A percentile compares a stretch with the other conserved stretches of the same genome.
phyloP scores from a whole-genome alignment of 768 basidiomycete genomes.

The Russula emetica region DNA sequence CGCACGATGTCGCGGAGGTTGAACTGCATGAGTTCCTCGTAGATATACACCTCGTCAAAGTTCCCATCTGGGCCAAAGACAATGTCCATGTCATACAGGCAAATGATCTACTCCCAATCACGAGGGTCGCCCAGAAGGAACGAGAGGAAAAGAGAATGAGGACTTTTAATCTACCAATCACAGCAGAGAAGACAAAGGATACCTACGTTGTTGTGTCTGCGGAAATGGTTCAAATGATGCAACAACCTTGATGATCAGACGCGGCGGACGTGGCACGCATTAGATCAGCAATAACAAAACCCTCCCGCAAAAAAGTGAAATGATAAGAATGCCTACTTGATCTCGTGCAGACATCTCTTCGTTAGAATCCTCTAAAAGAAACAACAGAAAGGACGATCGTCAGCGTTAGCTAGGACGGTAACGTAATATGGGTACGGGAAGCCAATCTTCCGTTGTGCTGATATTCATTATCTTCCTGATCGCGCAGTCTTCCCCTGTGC shows the following conservation, averaged over 20 bases:
- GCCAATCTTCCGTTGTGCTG: conserved; percentile 89
- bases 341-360: conserved; percentile 93
- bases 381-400: too few species aligned
- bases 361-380: conserved; percentile 80
- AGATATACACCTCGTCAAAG: conserved; percentile 97
- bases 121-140: too few species aligned
- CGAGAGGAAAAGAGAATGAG: too few species aligned
- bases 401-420: too few species aligned
- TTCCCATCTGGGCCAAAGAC: conserved; percentile 87
- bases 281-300: too few species aligned
- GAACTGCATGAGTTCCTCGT: conserved; percentile 99
- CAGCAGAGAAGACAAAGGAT: not conserved
- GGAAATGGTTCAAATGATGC: conserved; percentile 98
- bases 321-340: conserved; percentile 52
- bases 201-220: conserved; percentile 95
- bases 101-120: conserved; percentile 65
- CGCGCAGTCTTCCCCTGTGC: conserved; percentile 82
- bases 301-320: too few species aligned
- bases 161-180: not conserved
- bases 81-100: conserved; percentile 97
- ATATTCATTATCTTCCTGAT: conserved; percentile 97
- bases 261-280: conserved; percentile 1
- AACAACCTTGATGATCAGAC: conserved; percentile 54
- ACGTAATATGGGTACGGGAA: too few species aligned
- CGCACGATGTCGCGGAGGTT: conserved; percentile 96